Base-by-base conservation (phyloP, 1,139 yeast genomes). In the Pichia sp. region DNA sequence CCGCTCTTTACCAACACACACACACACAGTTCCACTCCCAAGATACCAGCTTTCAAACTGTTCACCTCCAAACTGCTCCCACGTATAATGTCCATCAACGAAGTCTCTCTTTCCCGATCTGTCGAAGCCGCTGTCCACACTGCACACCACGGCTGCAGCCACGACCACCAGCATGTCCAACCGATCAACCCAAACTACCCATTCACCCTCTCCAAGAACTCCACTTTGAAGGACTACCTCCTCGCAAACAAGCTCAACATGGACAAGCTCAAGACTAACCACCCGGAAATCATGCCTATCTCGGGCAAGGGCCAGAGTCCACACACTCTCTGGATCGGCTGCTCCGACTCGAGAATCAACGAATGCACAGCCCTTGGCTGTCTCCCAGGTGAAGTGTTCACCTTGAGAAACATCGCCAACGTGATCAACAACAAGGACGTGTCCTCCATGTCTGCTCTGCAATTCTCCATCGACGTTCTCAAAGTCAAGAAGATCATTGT, bases 311-410 rank as follows among this genome's bases (percentile, higher is more conserved):
- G 98, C 46, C 99, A 93, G 68, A 68, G 81, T 17, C 99, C 99
- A 18, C 96, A 90, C 66, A 89, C 97, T 11, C 71, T 93, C 48
- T 91, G 97, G 95, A 85, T 93, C 53, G 97, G 98, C 4, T 93
- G 99, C 67, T 83, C 95, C 6, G 99, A 93, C 66, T 89, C 97
- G 12, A 81, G 99, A 58, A 56, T 65, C 19, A 61, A 60, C 44
- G 69, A 66, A 52, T 59, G 62, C 39, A 87, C 91, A 45, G 97
- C 93, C 58, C 70, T 93, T 47, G 91, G 91, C 32, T 81, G 84
- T 7, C 71, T 85, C 48, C 98, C 98, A 2, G 99, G 99, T 41
- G 98, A 91, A 67, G 79, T 90, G 11, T 91, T 93, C 71, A 88
- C 93, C n/a, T 91, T 88, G 65, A 80, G 96, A 63, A 90, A 90